Percentiles rank a stretch among this genome's conserved stretches.
Conservation (phyloP, 73 alveolate genomes). For the Paramecium octaurelia region DNA sequence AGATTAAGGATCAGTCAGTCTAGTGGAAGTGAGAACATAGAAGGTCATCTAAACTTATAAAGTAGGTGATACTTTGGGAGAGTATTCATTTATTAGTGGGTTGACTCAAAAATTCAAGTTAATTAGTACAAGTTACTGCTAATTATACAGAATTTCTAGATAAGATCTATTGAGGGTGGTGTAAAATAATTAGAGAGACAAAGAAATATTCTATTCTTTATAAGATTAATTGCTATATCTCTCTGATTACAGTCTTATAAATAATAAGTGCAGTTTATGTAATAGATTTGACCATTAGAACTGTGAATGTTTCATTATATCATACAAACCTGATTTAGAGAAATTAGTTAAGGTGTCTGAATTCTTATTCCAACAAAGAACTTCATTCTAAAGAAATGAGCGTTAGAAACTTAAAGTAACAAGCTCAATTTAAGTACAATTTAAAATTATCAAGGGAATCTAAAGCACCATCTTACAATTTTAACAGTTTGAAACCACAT, state of each 20-base stretch:
- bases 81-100: not conserved
- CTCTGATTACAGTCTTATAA: not conserved
- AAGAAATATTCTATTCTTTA: not conserved
- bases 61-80: not conserved
- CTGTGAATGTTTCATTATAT: not conserved
- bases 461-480: not conserved
- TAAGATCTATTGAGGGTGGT: not conserved
- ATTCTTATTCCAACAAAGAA: not conserved
- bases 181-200: not conserved
- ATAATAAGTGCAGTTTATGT: not conserved
- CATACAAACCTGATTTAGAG: slow-evolving; percentile 24
- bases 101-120: not conserved
- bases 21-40: not conserved
- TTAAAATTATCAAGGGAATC: not conserved
- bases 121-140: not conserved
- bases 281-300: not conserved
- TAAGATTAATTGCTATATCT: not conserved
- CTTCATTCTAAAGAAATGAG: not conserved
- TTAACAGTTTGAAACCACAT: not conserved
- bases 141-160: not conserved
- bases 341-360: not conserved
- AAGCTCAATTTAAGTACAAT: not conserved
- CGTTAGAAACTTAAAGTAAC: not conserved
- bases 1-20: not conserved
- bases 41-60: not conserved